Percentiles rank a stretch among this genome's conserved stretches.
These are phyloP conservation scores for Pleurostoma richardsiae DNA, from an alignment of 2,329 filamentous ascomycete species.

Conservation along the genomic window DNA sequence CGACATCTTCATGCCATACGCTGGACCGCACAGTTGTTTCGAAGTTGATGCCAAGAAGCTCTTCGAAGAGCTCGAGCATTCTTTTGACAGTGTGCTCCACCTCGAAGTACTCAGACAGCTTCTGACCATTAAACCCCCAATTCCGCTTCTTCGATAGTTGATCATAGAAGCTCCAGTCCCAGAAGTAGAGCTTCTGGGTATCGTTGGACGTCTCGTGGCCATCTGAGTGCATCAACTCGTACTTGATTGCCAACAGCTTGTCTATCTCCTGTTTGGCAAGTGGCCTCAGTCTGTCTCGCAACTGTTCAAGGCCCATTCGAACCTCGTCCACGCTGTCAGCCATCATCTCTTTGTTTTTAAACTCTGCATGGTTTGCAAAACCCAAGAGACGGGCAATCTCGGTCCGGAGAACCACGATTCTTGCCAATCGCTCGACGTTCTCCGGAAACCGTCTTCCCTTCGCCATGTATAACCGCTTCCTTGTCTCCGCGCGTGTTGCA, in stretches of 20 bases:
- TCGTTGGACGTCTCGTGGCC: background rate
- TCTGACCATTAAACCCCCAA: background rate
- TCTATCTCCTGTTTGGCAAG: background rate
- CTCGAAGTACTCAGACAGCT: background rate
- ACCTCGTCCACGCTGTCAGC: background rate
- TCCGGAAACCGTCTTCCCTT: background rate
- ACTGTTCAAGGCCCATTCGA: background rate
- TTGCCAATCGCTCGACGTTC: background rate
- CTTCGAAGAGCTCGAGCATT: background rate
- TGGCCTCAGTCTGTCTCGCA: background rate
- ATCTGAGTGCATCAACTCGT: too few relatives aligned
- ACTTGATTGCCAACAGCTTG: background rate
- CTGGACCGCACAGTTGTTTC: background rate
- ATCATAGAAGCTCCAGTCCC: background rate
- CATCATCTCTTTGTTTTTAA: background rate
- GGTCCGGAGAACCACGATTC: background rate
- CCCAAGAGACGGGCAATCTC: background rate
- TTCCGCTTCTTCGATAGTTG: background rate
- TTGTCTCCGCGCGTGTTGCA: background rate
- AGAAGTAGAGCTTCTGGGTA: background rate
- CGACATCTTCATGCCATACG: background rate
- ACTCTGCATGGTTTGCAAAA: background rate
- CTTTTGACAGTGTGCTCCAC: background rate
- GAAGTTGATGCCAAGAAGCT: background rate
- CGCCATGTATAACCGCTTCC: background rate